Percentiles rank a stretch among this genome's conserved stretches.
Evolutionary conservation across 345 rosid species (phyloP).

Genomic region (Eucalyptus curtisii): DNA sequence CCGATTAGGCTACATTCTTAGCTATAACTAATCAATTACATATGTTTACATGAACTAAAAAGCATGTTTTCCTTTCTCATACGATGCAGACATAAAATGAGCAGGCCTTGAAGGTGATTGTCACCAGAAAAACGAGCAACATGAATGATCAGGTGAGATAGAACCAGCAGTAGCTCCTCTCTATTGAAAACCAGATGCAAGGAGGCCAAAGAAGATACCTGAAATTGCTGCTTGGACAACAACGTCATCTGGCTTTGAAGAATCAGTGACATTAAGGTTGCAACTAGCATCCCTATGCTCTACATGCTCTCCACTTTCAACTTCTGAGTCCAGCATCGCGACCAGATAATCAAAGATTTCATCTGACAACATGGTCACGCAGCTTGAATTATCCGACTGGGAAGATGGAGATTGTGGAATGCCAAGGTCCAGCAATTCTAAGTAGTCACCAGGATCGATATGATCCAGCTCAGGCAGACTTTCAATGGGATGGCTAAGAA

Average conservation of each 20-base stretch:
- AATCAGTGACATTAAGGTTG: slow-evolving; percentile 5
- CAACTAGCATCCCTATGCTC: not conserved
- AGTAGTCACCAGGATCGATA: slow-evolving; percentile 14
- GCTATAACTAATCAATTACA: not conserved
- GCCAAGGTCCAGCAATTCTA: slow-evolving; percentile 39
- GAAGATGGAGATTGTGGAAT: slow-evolving; percentile 23
- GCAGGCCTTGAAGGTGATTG: not conserved
- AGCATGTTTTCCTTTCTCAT: not conserved
- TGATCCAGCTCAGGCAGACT: not conserved
- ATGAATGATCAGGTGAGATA: not conserved
- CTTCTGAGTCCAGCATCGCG: slow-evolving; percentile 24
- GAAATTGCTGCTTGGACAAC: slow-evolving; percentile 11
- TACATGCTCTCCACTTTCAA: not conserved
- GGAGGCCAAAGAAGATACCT: not conserved
- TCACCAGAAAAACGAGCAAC: not conserved
- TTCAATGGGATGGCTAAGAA: not conserved
- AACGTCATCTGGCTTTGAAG: slow-evolving; percentile 5
- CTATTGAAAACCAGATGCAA: not conserved
- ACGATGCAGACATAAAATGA: not conserved
- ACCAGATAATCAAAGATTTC: slow-evolving; percentile 30
- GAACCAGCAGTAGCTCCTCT: not conserved
- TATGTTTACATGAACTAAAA: not conserved
- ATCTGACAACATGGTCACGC: slow-evolving; percentile 26
- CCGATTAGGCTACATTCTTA: not conserved
- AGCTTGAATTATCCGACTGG: slow-evolving; percentile 38